Evolutionary conservation across 2,329 filamentous ascomycete genomes (phyloP), one percentile per base, ranked within the genome.

Genomic region (Myrmaecium sp.): DNA sequence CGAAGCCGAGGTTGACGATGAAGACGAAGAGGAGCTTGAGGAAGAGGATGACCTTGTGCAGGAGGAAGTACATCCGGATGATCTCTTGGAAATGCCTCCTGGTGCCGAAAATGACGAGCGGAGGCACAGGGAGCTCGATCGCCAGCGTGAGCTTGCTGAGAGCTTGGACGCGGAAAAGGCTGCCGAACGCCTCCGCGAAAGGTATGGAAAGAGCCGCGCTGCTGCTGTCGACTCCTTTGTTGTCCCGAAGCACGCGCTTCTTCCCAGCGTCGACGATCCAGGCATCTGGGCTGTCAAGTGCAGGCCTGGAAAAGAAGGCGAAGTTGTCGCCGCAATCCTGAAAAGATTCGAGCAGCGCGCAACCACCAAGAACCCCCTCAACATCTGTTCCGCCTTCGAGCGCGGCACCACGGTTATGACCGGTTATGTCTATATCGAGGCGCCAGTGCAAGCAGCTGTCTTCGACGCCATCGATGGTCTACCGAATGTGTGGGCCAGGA

Each of bases 1-100:
- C 44, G 89, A 98, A 63, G 89, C 89, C 50, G 89, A 94, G 57
- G 89, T 98, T 40, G 89, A 95, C 46, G 89, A 79, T 32, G 74
- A 92, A 36, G 82, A 91, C 27, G 86, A 94, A 40, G 82, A 91
- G 40, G 83, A 92, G 29, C 72, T 80, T 32, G 74, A 65, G 30
- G 82, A 82, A 30, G 82, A 65, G 30, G 83, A 83, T 29, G 77
- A 80, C 38, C 82, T 89, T 47, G n/a, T n/a, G n/a, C 83, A 83
- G 46, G 79, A 82, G 38, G 80, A 92, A 49, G 79, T 80, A 36
- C 83, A 95, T 48, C 81, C 81, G 5, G 84, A 93, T 51, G 86
- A 95, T 47, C 62, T 86, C 19, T 77, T 74, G 42, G 82, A 89
- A 38, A 52, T 74, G 14, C 70, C 67, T 25, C 74, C 67, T 32